Conservation (phyloP, 1,139 yeast genomes). For the Geotrichum histeridarum region DNA sequence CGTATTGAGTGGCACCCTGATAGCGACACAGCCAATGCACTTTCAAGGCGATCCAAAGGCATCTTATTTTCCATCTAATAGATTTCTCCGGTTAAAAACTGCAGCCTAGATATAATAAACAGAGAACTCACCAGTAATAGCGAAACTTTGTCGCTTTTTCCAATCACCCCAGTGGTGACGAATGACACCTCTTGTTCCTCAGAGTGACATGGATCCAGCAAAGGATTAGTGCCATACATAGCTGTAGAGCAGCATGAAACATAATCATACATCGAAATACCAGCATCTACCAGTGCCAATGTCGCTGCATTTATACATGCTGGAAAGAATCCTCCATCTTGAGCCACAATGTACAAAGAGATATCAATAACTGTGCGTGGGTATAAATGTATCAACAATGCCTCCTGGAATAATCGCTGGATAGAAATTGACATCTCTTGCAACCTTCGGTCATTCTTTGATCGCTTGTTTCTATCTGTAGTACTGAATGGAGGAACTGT, state of each 20-base stretch:
- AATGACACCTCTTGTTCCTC: constrained; percentile 83
- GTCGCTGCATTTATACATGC: constrained; percentile 84
- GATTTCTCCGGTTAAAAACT: background rate
- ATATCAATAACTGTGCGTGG: constrained; percentile 78
- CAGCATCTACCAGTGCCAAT: constrained; percentile 88
- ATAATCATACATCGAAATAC: constrained; percentile 89
- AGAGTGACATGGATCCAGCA: constrained; percentile 72
- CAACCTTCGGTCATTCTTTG: constrained; percentile 45
- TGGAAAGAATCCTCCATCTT: constrained; percentile 86
- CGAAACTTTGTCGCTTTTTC: constrained; percentile 73
- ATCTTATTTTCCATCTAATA: constrained; percentile 65
- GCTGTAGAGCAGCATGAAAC: constrained; percentile 80
- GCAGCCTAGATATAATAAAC: background rate
- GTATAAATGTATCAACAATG: constrained; percentile 66
- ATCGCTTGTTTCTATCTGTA: constrained; percentile 63
- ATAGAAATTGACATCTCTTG: constrained; percentile 71
- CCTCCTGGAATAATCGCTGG: constrained; percentile 75
- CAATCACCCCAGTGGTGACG: constrained; percentile 78
- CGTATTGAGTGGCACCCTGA: constrained; percentile 84
- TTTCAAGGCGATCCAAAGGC: constrained; percentile 75
- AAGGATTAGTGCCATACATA: constrained; percentile 61
- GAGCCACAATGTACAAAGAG: constrained; percentile 70
- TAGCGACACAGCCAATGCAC: constrained; percentile 74
- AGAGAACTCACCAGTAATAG: constrained; percentile 42
- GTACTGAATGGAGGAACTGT: constrained; percentile 77